These are phyloP conservation scores for Colletotrichum noveboracense DNA, from an alignment of 2,329 filamentous ascomycete genomes.

Conservation along the genomic window DNA sequence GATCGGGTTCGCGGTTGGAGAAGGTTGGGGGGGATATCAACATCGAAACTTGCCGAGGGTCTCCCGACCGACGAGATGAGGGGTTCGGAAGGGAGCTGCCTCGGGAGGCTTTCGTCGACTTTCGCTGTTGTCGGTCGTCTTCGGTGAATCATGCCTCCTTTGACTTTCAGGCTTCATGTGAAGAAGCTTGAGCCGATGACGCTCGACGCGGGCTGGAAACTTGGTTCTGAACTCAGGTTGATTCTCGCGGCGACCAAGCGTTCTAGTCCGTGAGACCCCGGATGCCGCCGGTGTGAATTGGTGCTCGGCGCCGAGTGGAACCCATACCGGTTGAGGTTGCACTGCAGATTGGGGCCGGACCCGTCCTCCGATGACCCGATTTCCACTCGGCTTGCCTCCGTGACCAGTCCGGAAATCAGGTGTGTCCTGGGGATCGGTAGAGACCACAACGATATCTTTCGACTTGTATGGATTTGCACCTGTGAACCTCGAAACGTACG, in stretches of 20 bases:
- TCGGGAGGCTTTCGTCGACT: not conserved
- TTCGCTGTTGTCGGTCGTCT: not conserved
- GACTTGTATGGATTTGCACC: not conserved
- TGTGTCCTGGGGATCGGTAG: accelerated
- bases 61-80: not conserved
- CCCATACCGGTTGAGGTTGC: not conserved
- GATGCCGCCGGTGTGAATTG: not conserved
- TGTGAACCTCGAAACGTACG: accelerated
- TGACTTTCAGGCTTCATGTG: not conserved
- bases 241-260: not conserved
- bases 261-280: not conserved
- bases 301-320: not conserved
- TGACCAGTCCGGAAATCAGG: not conserved
- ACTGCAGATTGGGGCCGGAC: not conserved
- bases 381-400: not conserved
- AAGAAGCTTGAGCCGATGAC: not conserved
- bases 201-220: not conserved
- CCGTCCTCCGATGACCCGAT: not conserved
- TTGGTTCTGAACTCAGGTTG: not conserved
- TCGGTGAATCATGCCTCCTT: not conserved
- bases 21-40: not conserved
- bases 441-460: not conserved
- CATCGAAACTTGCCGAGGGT: not conserved
- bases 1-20: not conserved
- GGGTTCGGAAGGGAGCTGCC: not conserved